Evolutionary conservation across 1,284 basidiomycete genomes (phyloP), one percentile per base, ranked within the genome.

Genomic region (Sanguinoderma infundibulare): DNA sequence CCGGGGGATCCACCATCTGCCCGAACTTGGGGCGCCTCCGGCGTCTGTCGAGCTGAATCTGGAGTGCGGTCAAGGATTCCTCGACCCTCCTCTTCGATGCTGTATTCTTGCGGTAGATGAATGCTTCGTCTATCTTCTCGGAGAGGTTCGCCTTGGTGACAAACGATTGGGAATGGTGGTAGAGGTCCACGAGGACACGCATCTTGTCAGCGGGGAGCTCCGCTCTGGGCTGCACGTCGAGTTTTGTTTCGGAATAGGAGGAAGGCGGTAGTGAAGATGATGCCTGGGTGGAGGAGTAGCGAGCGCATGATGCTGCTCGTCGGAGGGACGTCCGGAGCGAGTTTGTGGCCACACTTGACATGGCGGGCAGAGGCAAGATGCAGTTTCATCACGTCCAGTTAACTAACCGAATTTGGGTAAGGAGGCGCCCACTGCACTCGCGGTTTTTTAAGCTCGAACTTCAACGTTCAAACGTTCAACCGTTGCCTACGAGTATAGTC

Each of bases 161-260:
- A 77, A 89, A 91, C 4, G 76, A 76, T 56, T 83, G 82, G 47
- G 86, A 75, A 74, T 89, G 83, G 78, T 92, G 90, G 77, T 92
- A 92, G 51, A 92, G 81, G 9, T 84, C 81, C 61, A 91, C 81
- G 65, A 92, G 85, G 5, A 88, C 86, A 62, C 88, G 87, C 77
- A 91, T 79, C 75, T 87, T 90, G 35, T 81, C 78, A n/a, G 82
- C 78, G 1, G 86, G 78, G 5, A 87, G 80, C 57, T 57, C 55
- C 26, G 57, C 69, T 66, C 63, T 67, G 61, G 65, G 74, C 67
- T 52, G 73, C 63, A 60, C 62, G 68, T 60, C 61, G 40, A 60
- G 65, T 53, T 63, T 67, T 14, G 57, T 32, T 5, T 39, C 22
- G 30, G 59, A 54, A 0, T 54, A 57, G 1, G 54, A 46, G 26